These are phyloP conservation scores for Graphiopsis chlorocephala DNA, from an alignment of 2,329 filamentous ascomycete genomes.

Conservation along the genomic window DNA sequence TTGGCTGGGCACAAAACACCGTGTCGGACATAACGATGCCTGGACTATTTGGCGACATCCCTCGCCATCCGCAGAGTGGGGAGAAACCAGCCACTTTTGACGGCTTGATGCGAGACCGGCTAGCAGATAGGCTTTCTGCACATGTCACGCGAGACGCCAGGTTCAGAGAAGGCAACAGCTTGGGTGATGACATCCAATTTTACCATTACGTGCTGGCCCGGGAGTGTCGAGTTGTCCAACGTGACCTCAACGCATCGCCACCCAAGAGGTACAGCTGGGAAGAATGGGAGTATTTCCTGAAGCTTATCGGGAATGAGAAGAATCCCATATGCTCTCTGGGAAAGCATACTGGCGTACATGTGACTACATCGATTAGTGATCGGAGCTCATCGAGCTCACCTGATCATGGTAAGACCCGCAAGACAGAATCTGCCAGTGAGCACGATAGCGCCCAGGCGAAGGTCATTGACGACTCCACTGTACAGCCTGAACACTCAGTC, in stretches of 20 bases:
- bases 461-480: background rate
- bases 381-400: background rate
- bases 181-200: conserved; percentile 50
- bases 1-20: background rate
- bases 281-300: conserved; percentile 50
- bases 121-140: conserved; percentile 25
- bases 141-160: background rate
- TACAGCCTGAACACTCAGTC: background rate
- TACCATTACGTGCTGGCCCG: conserved; percentile 49
- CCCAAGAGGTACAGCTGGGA: conserved; percentile 36
- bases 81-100: background rate
- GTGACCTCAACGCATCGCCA: conserved; percentile 40
- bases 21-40: conserved; percentile 2
- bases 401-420: conserved; percentile 9
- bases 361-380: background rate
- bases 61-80: background rate
- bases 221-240: conserved; percentile 44
- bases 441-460: background rate
- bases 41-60: conserved; percentile 9
- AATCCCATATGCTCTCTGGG: conserved; percentile 22
- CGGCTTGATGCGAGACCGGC: conserved; percentile 20
- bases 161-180: conserved; percentile 37
- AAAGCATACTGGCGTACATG: conserved; percentile 16
- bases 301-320: conserved; percentile 47
- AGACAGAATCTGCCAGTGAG: background rate